These are phyloP conservation scores for Aurifilum marmelostoma DNA, from an alignment of 2,329 filamentous ascomycete genomes.

Conservation along the genomic window DNA sequence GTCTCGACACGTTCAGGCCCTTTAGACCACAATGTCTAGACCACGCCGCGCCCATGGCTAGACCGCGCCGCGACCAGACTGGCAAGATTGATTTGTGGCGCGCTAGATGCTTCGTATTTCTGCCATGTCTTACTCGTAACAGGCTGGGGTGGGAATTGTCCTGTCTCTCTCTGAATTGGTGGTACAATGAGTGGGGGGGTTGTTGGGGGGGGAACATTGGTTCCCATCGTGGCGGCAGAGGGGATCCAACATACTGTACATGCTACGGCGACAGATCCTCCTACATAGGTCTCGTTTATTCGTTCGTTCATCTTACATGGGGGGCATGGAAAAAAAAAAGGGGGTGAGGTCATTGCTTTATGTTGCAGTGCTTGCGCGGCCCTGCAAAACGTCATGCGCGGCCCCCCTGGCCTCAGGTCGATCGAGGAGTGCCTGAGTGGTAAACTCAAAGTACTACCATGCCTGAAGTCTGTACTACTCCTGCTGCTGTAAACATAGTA, in stretches of 20 bases:
- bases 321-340: background rate
- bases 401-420: background rate
- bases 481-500: too few relatives aligned
- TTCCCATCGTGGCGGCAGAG: background rate
- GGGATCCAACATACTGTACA: background rate
- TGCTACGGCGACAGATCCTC: background rate
- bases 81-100: background rate
- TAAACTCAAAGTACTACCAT: background rate
- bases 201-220: background rate
- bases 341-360: background rate
- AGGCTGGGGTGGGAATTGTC: background rate
- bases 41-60: background rate
- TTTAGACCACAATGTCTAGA: background rate
- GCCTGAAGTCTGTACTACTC: background rate
- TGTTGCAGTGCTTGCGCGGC: conserved; percentile 8
- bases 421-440: background rate
- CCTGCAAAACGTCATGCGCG: background rate
- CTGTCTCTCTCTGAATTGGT: background rate
- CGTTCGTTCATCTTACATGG: background rate
- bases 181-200: background rate
- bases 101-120: conserved; percentile 3
- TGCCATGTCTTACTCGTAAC: conserved; percentile 2
- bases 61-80: background rate
- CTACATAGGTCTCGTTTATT: background rate
- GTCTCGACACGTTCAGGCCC: background rate